phyloP scores from a whole-genome alignment of 2,329 filamentous ascomycete species.

The Chrysosporium queenslandicum region DNA sequence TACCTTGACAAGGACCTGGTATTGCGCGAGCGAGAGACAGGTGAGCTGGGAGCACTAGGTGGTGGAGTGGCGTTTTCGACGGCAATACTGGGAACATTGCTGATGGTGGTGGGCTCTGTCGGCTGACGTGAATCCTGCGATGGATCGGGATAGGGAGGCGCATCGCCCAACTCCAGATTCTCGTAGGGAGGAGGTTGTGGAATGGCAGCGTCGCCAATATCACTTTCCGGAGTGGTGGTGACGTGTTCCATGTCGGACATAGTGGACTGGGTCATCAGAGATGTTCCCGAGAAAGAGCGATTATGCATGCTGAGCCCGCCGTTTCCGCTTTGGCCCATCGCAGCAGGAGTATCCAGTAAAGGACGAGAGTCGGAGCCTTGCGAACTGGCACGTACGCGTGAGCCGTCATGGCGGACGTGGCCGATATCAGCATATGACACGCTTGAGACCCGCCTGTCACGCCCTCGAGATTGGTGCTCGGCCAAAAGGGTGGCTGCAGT shows the following conservation, averaged over 20 bases:
- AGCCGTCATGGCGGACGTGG: constrained; percentile 42
- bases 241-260: constrained; percentile 20
- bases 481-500: constrained; percentile 33
- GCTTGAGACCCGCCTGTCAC: constrained; percentile 39
- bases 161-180: constrained; percentile 35
- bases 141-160: constrained; percentile 29
- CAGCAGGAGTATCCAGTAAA: constrained; percentile 32
- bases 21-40: constrained; percentile 11
- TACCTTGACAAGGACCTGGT: not conserved
- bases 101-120: constrained; percentile 13
- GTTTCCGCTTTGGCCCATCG: constrained; percentile 24
- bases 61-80: constrained; percentile 20
- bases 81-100: constrained; percentile 21
- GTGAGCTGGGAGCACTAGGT: constrained; percentile 18
- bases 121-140: not conserved
- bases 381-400: constrained; percentile 39
- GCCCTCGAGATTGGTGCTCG: constrained; percentile 36
- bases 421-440: constrained; percentile 41
- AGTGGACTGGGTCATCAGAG: constrained; percentile 27
- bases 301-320: constrained; percentile 23
- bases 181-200: constrained; percentile 37
- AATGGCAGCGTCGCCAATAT: constrained; percentile 28
- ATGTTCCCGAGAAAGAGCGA: constrained; percentile 28
- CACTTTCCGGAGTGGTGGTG: constrained; percentile 26
- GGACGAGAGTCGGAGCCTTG: constrained; percentile 41